A percentile compares a stretch with the other conserved stretches of the same genome.
Conservation (phyloP, 306 rosid species). For the Vicia villosa region DNA sequence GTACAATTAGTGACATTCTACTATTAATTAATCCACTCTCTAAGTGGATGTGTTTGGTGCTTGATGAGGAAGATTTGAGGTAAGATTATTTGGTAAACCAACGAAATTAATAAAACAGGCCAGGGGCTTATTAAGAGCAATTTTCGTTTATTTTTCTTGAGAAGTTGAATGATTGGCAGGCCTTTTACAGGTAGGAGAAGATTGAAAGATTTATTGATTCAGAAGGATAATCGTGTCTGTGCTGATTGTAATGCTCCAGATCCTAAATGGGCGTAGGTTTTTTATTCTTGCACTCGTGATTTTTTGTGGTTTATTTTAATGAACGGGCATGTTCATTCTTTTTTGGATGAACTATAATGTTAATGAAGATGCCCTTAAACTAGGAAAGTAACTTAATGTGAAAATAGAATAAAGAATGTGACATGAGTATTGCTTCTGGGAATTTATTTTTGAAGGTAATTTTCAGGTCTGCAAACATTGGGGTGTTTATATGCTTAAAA, state of each 20-base stretch:
- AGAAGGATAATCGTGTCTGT: slow-evolving; percentile 76
- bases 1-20: not conserved
- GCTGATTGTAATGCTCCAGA: slow-evolving; percentile 94
- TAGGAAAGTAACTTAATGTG: slow-evolving; percentile 29
- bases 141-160: slow-evolving; percentile 32
- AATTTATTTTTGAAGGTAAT: slow-evolving; percentile 26
- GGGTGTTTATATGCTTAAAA: slow-evolving; percentile 94
- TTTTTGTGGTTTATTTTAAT: slow-evolving; percentile 12
- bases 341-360: slow-evolving; percentile 4
- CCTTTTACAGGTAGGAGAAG: slow-evolving; percentile 73
- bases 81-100: slow-evolving; percentile 21
- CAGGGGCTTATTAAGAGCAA: slow-evolving; percentile 4
- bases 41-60: slow-evolving; percentile 20
- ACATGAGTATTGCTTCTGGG: slow-evolving; percentile 1
- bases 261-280: slow-evolving; percentile 99
- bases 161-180: slow-evolving; percentile 36
- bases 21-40: not conserved
- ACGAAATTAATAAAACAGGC: not conserved
- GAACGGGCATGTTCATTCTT: slow-evolving; percentile 16
- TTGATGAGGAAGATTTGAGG: not conserved
- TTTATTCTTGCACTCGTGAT: not conserved
- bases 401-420: not conserved
- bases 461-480: slow-evolving; percentile 94
- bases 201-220: slow-evolving; percentile 71
- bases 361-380: slow-evolving; percentile 31